phyloP scores from a whole-genome alignment of 2,329 filamentous ascomycete species.

The Fusarium liriodendri region DNA sequence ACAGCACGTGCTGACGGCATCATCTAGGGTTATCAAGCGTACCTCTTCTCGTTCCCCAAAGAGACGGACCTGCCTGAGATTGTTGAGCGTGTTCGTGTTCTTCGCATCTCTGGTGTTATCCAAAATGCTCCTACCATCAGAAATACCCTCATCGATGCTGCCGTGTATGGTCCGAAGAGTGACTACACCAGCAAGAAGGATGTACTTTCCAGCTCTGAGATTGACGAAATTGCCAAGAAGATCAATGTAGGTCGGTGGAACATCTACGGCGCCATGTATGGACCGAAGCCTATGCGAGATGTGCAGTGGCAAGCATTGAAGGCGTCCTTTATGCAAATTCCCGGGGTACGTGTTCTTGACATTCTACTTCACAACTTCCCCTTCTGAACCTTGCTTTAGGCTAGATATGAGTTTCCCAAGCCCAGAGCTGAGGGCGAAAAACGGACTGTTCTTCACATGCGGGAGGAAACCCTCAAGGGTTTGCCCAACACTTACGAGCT shows the following conservation, averaged over 20 bases:
- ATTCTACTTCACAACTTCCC: background rate
- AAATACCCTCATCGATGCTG: conserved; percentile 12
- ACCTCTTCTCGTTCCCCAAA: conserved; percentile 8
- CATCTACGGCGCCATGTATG: conserved; percentile 8
- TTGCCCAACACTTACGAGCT: conserved; percentile 6
- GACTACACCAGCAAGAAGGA: background rate
- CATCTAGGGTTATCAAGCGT: conserved; percentile 12
- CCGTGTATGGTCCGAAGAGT: conserved; percentile 4
- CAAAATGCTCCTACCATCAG: conserved; percentile 14
- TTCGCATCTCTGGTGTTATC: conserved; percentile 7
- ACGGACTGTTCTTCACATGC: background rate
- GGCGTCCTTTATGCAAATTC: background rate
- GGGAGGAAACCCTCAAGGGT: background rate
- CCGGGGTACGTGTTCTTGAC: background rate
- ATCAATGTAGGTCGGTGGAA: conserved; percentile 9
- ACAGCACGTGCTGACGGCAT: no score
- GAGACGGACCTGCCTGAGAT: conserved; percentile 6
- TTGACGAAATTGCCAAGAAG: conserved; percentile 14
- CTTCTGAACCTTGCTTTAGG: background rate
- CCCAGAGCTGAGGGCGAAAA: background rate
- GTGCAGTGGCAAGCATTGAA: background rate
- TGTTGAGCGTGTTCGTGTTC: conserved; percentile 5
- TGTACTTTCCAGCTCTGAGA: background rate
- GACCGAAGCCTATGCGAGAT: conserved; percentile 3
- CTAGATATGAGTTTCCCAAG: background rate